Base-by-base conservation (phyloP, 352 stramenopile genomes). In the Phytopythium oedochilum region DNA sequence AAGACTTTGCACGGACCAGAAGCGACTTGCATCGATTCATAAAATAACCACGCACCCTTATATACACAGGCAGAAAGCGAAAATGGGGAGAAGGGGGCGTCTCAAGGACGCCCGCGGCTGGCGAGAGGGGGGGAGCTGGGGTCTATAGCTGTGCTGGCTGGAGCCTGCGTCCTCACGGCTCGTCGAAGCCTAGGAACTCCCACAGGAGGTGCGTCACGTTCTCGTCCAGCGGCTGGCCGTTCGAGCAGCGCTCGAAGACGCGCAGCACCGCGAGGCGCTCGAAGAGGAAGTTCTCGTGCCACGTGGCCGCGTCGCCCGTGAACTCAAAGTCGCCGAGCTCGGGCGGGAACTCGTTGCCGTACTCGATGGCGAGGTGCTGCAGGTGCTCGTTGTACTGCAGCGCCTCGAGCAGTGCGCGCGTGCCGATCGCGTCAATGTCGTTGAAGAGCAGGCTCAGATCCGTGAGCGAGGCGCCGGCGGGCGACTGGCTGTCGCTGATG, bases 361-460 rank as follows among this genome's bases (percentile, higher is more conserved):
- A 82, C 57, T 79, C 70, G 53, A 82, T 76, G 18, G 66, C 66
- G 18, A 82, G 59, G 55, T 79, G 68, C 55, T 79, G 61, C 55
- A 82, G 57, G 55, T 78, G 70, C 42, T 64, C 54, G 53, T 82
- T 82, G 67, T 78, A 79, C 61, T 82, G 66, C 32, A 82, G 53
- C 23, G 72, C 67, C 46, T 77, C 72, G 26, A 82, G 46, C 60
- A 82, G 53, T 12, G 72, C 70, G 49, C 72, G 70, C 45, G 73
- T 77, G 36, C 72, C 72, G 46, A 78, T 82, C 20, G 69, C 69
- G 38, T 82, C 72, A 22, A 82, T 77, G 53, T 78, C 61, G 54
- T 82, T 82, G 50, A 82, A 82, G n/a, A 82, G 55, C 34, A 82
- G 42, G 22, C 70, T 82, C 10, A 82, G 64, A 15, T 70, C 67